Base-by-base conservation (phyloP, 2,329 filamentous ascomycete species). In the Grosmannia serpens region DNA sequence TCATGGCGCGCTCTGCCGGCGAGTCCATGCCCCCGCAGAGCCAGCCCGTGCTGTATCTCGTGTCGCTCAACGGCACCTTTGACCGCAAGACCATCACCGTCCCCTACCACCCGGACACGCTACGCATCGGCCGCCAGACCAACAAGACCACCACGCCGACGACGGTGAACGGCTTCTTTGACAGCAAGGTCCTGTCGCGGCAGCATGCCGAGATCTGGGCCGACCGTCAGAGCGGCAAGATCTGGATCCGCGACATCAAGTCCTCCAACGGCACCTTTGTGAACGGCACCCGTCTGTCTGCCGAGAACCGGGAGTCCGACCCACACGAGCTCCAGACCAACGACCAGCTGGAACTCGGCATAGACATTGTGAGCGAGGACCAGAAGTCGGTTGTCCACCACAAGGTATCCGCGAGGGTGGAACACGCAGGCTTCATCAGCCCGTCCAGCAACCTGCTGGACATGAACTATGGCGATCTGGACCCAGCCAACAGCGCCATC, bases 191-290 rank as follows among this genome's bases (percentile, higher is more conserved):
- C 29, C 81, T 99, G 27, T 97, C 94, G 46, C 82, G 94, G 66
- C 91, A 96, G 70, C 94, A 99, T 71, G 94, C 94, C 41, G 94
- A 99, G 70, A 88, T 99, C 44, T 97, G 91, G 84, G 91, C 94
- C n/a, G 81, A 84, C 62, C 72, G 77, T 57, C 38, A 46, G 5
- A 85, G 88, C 62, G 91, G 91, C 57, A 95, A 96, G 70, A 87
- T 99, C 50, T 97, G 86, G 82, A 97, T 99, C 65, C 84, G 91
- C 59, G 94, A 99, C 73, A 88, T 99, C 66, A 99, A 97, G 73
- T 97, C 94, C 0, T 99, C 94, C 47, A 99, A 99, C 69, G 94
- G 94, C 60, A 99, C 94, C 1, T 99, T 99, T 71, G 92, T 99
- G 65, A 99, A 99, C 67, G 91, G 91, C 24, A 84, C 87, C 58